Evolutionary conservation across 2,329 filamentous ascomycete species (phyloP).

Genomic region (Neobulgaria alba): DNA sequence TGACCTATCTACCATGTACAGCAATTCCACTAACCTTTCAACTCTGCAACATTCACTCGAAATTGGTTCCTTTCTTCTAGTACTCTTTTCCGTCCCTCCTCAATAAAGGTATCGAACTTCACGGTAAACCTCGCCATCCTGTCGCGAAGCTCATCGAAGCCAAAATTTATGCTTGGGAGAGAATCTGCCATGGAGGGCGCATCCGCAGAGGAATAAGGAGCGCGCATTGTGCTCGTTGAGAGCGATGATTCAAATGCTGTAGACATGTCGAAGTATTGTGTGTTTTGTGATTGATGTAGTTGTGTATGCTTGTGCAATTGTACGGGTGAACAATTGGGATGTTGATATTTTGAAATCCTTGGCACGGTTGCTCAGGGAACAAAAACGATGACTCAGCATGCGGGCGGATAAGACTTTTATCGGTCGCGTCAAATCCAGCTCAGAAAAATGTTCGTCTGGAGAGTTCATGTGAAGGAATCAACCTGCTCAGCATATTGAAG

Average conservation of each 20-base stretch:
- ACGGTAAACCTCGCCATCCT: slow-evolving; percentile 90
- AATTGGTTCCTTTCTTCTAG: slow-evolving; percentile 93
- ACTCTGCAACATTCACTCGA: slow-evolving; percentile 77
- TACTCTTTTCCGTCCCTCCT: slow-evolving; percentile 79
- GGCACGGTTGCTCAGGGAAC: slow-evolving; percentile 13
- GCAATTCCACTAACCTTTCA: slow-evolving; percentile 56
- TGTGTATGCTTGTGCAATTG: slow-evolving; percentile 1
- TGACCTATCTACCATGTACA: background rate
- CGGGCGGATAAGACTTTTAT: too few relatives aligned
- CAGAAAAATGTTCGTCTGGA: too few relatives aligned
- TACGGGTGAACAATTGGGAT: too few relatives aligned
- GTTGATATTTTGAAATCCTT: too few relatives aligned
- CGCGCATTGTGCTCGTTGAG: slow-evolving; percentile 46
- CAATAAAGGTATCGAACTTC: slow-evolving; percentile 89
- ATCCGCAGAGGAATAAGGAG: slow-evolving; percentile 43
- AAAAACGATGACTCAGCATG: too few relatives aligned
- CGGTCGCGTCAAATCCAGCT: too few relatives aligned
- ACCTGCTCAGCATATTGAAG: too few relatives aligned
- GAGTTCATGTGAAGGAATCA: too few relatives aligned
- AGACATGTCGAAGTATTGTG: slow-evolving; percentile 31
- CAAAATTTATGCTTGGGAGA: slow-evolving; percentile 86
- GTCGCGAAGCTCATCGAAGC: slow-evolving; percentile 89
- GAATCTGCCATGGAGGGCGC: slow-evolving; percentile 64
- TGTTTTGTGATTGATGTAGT: background rate
- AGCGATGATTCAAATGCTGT: slow-evolving; percentile 61